Conservation (phyloP, 208 protist genomes). For the Trichomonas vaginalis region DNA sequence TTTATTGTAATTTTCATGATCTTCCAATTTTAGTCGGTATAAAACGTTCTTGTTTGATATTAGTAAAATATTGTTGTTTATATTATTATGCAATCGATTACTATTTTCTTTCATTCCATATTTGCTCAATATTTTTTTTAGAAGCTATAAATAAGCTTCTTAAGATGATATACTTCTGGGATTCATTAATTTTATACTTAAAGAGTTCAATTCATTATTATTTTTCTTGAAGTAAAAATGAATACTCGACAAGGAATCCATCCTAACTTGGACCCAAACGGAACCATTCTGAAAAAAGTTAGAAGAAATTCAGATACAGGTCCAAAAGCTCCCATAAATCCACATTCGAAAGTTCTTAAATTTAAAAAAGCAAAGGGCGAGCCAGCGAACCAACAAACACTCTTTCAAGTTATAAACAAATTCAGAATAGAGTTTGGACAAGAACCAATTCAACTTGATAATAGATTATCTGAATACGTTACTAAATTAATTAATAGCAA, state of each 20-base stretch:
- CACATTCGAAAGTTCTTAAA: neutral
- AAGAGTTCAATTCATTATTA: no score
- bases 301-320: neutral
- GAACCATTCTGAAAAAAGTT: neutral
- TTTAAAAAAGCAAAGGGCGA: neutral
- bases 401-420: neutral
- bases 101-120: no score
- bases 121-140: no score
- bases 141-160: no score
- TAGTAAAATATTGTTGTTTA: no score
- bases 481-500: neutral
- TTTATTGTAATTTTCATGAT: no score
- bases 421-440: neutral
- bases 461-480: neutral
- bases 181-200: no score
- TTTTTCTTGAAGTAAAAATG: no score
- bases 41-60: no score
- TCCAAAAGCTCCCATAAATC: neutral
- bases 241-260: neutral
- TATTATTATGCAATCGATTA: no score
- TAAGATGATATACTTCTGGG: no score
- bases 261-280: neutral
- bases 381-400: neutral
- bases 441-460: neutral
- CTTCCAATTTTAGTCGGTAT: no score